Base-by-base conservation (phyloP, 2,329 filamentous ascomycete genomes). In the Aspergillus udagawae region DNA sequence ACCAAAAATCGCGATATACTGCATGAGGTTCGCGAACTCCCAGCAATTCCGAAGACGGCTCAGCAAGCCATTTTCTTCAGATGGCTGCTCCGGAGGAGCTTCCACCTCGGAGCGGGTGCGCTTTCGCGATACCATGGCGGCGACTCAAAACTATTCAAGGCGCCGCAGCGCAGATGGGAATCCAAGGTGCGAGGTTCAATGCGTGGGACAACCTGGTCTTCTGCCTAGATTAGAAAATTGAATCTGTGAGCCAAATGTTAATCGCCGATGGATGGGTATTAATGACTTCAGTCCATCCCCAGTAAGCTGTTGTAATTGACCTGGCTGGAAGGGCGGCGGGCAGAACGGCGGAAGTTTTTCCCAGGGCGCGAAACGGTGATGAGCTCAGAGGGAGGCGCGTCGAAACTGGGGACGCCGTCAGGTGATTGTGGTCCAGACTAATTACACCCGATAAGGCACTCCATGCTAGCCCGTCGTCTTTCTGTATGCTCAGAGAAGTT, bases 1-100 rank as follows among this genome's bases (percentile, higher is more conserved):
- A 60, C 93, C 92, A 74, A 99, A 99, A 44, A 93, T 85, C 72
- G 88, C 90, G 60, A 97, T 90, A 83, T 92, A 99, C 76, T 99
- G 93, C 77, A 89, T 92, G 7, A 97, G 79, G 69, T 92, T 93
- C 60, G 93, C 91, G 75, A 97, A 97, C 74, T 97, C 90, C 92
- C 93, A 97, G 82, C 90, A 92, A 71, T 90, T 94, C 61, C 93
- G 86, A 64, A 97, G 83, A 63, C 82, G 86, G 57, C 85, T 78
- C 28, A 95, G 79, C 54, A 86, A 66, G 32, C 71, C 72, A 55
- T 70, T 65, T 58, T 77, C 74, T 66, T 73, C 67, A 21, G 62
- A 53, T 25, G 62, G 55, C 60, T 72, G 75, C 68, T 68, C 74
- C 60, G 79, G 72, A 49, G 80, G 75, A 63, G 77, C 75, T 69